Evolutionary conservation across 2,329 filamentous ascomycete species (phyloP).

Genomic region (Cyphellophora europaea): DNA sequence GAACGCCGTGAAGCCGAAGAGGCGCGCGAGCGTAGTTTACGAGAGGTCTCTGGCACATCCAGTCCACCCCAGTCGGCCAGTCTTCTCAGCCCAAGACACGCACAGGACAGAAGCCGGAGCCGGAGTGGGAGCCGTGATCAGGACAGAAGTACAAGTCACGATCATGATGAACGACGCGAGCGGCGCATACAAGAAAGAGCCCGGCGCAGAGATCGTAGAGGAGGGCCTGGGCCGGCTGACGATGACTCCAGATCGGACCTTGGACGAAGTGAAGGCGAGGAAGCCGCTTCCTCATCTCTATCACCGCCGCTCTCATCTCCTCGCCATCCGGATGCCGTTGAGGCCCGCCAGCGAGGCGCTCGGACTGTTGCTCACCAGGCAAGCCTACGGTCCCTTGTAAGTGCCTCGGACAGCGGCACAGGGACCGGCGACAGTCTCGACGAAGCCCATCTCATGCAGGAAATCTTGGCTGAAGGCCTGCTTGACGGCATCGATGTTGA

Average conservation of each 20-base stretch:
- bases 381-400: constrained; percentile 75
- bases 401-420: constrained; percentile 51
- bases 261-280: too few relatives aligned
- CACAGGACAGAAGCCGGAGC: constrained; percentile 21
- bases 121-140: constrained; percentile 23
- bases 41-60: constrained; percentile 25
- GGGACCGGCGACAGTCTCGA: constrained; percentile 57
- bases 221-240: neutral
- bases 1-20: constrained; percentile 63
- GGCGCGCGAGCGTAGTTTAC: constrained; percentile 63
- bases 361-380: constrained; percentile 79
- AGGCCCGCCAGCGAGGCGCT: constrained; percentile 25
- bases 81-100: constrained; percentile 3
- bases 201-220: constrained; percentile 18
- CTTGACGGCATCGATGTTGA: constrained; percentile 82
- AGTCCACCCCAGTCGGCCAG: constrained; percentile 11
- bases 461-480: constrained; percentile 80
- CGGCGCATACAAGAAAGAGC: constrained; percentile 23
- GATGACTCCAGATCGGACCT: constrained; percentile 7
- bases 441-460: constrained; percentile 77
- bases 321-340: constrained; percentile 19
- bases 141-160: constrained; percentile 29
- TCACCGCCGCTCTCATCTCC: constrained; percentile 14
- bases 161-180: constrained; percentile 29
- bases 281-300: constrained; percentile 1